phyloP scores from a whole-genome alignment of 495 filamentous ascomycete genomes.

The Tirmania nivea region DNA sequence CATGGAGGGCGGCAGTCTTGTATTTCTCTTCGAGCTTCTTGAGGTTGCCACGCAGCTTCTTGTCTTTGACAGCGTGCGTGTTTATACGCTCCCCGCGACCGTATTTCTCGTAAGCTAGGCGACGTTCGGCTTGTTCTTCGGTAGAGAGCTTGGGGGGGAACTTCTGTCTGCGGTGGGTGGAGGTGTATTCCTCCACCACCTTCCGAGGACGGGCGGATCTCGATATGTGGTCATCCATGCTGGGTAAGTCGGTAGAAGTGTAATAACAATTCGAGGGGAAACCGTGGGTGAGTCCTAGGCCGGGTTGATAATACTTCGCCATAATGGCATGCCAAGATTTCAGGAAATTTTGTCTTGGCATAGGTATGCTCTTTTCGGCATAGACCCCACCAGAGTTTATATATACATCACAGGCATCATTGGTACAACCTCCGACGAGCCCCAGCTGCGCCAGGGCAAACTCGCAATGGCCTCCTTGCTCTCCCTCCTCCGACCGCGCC shows the following conservation, averaged over 20 bases:
- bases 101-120: conserved; percentile 46
- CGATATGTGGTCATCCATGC: no score
- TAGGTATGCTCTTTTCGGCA: conserved; percentile 4
- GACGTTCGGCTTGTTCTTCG: conserved; percentile 8
- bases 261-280: no score
- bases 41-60: conserved; percentile 68
- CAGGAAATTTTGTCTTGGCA: conserved; percentile 5
- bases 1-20: conserved; percentile 53
- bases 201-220: no score
- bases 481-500: not conserved
- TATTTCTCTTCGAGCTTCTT: conserved; percentile 58
- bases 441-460: no score
- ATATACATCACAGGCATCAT: no score
- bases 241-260: no score
- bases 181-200: not conserved
- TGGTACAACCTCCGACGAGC: no score
- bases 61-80: conserved; percentile 44
- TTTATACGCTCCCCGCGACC: conserved; percentile 55
- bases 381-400: no score
- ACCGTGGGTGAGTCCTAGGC: conserved; percentile 2
- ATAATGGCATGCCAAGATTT: not conserved
- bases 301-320: no score
- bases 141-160: not conserved
- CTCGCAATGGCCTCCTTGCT: not conserved
- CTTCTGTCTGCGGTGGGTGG: conserved; percentile 1